phyloP scores from a whole-genome alignment of 2,329 filamentous ascomycete species.

The Neurospora sp. region DNA sequence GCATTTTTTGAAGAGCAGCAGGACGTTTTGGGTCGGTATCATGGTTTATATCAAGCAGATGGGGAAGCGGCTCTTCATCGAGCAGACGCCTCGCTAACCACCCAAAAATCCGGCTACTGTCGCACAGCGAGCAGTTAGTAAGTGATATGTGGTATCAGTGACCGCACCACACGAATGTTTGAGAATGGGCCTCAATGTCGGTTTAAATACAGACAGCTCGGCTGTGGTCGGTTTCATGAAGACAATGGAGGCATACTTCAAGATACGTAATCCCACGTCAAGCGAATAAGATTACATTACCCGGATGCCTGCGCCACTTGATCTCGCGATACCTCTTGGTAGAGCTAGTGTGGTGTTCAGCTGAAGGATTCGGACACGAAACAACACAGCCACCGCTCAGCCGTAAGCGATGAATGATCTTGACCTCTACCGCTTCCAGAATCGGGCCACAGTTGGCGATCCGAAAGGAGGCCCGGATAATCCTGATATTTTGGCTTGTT shows the following conservation, averaged over 20 bases:
- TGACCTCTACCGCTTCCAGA: background rate
- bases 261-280: background rate
- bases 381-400: background rate
- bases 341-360: background rate
- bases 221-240: background rate
- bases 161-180: background rate
- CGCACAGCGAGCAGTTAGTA: background rate
- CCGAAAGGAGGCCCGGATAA: background rate
- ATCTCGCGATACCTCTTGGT: background rate
- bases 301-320: background rate
- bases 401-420: background rate
- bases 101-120: background rate
- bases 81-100: background rate
- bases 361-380: background rate
- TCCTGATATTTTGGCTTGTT: background rate
- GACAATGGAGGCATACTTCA: background rate
- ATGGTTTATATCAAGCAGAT: background rate
- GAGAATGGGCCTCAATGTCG: background rate
- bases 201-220: background rate
- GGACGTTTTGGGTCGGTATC: background rate
- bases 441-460: background rate
- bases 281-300: background rate
- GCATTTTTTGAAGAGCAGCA: background rate
- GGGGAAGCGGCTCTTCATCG: background rate
- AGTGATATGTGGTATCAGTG: background rate